A percentile compares a stretch with the other conserved stretches of the same genome.
Evolutionary conservation across 768 basidiomycete genomes (phyloP).

Genomic region (Amanita muscaria): DNA sequence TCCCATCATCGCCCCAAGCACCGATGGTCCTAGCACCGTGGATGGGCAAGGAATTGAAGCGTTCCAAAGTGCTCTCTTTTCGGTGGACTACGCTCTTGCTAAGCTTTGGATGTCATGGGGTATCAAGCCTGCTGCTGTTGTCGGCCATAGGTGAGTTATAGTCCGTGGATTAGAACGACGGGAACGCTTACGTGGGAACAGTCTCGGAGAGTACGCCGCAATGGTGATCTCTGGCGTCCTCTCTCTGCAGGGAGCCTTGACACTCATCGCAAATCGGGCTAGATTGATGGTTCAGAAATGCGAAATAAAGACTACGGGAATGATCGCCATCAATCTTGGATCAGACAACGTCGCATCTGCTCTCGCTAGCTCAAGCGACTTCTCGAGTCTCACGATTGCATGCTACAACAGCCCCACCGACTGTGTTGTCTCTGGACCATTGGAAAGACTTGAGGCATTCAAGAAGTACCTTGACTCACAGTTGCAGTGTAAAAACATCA

Average conservation of each 20-base stretch:
- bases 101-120: conserved; percentile 67
- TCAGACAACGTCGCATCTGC: conserved; percentile 24
- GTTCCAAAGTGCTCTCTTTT: conserved; percentile 47
- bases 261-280: conserved; percentile 48
- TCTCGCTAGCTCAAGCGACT: conserved; percentile 24
- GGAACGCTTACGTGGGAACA: no score
- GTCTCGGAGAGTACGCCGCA: conserved; percentile 71
- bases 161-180: no score
- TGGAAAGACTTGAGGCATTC: conserved; percentile 33
- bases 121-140: conserved; percentile 45
- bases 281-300: conserved; percentile 49
- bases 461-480: conserved; percentile 29
- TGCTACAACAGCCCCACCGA: conserved; percentile 56
- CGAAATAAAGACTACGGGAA: conserved; percentile 36
- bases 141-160: conserved; percentile 67
- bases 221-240: conserved; percentile 56
- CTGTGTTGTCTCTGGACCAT: conserved; percentile 51
- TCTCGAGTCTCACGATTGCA: conserved; percentile 37
- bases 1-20: conserved; percentile 28
- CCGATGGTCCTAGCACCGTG: conserved; percentile 14
- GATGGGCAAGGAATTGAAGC: conserved; percentile 33
- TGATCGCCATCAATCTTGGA: conserved; percentile 47
- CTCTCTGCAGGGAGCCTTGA: conserved; percentile 45
- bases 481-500: conserved; percentile 28
- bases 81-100: conserved; percentile 55